Conservation (phyloP, 345 rosid genomes). For the Orychophragmus violaceus region DNA sequence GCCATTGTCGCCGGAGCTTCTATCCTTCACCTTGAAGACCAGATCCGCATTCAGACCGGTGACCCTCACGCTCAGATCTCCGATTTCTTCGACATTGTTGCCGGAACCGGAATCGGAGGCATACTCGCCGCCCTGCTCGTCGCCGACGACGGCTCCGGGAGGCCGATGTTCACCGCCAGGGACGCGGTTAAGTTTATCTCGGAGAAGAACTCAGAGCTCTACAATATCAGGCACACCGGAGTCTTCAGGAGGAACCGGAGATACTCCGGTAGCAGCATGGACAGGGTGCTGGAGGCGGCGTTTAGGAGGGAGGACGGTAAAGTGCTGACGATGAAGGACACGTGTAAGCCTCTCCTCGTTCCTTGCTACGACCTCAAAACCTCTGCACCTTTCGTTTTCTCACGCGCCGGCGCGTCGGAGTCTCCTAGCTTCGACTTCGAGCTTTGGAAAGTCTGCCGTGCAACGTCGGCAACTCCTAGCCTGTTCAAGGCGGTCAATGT, state of each 20-base stretch:
- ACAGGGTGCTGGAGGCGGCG: slow-evolving; percentile 50
- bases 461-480: slow-evolving; percentile 85
- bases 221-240: slow-evolving; percentile 36
- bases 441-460: slow-evolving; percentile 87
- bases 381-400: slow-evolving; percentile 95
- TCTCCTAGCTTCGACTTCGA: slow-evolving; percentile 88
- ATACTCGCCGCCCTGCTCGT: slow-evolving; percentile 63
- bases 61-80: slow-evolving; percentile 65
- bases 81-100: slow-evolving; percentile 89
- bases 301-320: slow-evolving; percentile 58
- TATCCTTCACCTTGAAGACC: slow-evolving; percentile 72
- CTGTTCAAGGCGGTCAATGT: slow-evolving; percentile 68
- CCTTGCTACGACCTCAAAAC: slow-evolving; percentile 94
- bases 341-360: slow-evolving; percentile 88
- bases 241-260: slow-evolving; percentile 41
- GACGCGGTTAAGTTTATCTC: slow-evolving; percentile 55
- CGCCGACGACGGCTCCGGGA: slow-evolving; percentile 70
- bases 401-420: slow-evolving; percentile 91
- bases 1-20: slow-evolving; percentile 62
- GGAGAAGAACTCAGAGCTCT: slow-evolving; percentile 50
- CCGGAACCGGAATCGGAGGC: slow-evolving; percentile 85
- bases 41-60: slow-evolving; percentile 70
- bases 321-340: slow-evolving; percentile 70
- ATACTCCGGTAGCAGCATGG: slow-evolving; percentile 71
- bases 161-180: slow-evolving; percentile 62